Conservation (phyloP, 805 yeast genomes). For the Schizosaccharomyces cryophilus region DNA sequence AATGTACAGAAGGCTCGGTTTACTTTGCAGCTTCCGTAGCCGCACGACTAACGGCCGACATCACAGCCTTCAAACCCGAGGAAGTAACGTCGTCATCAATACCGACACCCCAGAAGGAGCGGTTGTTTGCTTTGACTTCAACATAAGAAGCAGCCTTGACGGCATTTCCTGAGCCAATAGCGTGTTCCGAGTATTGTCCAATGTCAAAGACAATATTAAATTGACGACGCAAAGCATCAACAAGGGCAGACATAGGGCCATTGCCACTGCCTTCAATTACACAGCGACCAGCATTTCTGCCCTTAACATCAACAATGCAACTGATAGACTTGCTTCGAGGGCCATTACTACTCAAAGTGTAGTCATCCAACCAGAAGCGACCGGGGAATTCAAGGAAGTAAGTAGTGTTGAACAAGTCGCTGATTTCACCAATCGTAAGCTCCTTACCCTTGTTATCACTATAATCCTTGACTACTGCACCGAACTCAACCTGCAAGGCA, state of each 20-base stretch:
- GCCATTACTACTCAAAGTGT: constrained; percentile 18
- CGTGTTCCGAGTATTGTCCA: constrained; percentile 51
- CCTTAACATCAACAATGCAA: constrained; percentile 25
- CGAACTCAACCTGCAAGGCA: constrained; percentile 53
- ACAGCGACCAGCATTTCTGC: constrained; percentile 8
- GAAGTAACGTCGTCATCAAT: constrained; percentile 72
- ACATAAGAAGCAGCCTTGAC: constrained; percentile 64
- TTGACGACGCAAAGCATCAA: constrained; percentile 29
- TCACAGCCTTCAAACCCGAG: constrained; percentile 40
- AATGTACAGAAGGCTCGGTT: neutral
- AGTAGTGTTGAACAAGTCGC: constrained; percentile 36
- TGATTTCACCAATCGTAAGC: constrained; percentile 37
- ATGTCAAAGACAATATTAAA: constrained; percentile 33
- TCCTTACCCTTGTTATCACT: constrained; percentile 57
- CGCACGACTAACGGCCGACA: constrained; percentile 12
- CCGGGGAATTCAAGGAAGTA: constrained; percentile 20
- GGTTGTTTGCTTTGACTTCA: constrained; percentile 17
- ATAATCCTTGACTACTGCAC: constrained; percentile 39
- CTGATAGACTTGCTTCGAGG: constrained; percentile 20
- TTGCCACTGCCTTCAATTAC: constrained; percentile 34
- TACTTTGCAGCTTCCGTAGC: neutral
- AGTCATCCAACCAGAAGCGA: constrained; percentile 21
- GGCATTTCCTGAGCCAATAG: constrained; percentile 47
- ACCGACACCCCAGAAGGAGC: constrained; percentile 67
- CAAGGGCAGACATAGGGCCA: constrained; percentile 61